These are phyloP conservation scores for Mortierella sp. DNA, from an alignment of 371 early-diverging fungal genomes.

Conservation along the genomic window DNA sequence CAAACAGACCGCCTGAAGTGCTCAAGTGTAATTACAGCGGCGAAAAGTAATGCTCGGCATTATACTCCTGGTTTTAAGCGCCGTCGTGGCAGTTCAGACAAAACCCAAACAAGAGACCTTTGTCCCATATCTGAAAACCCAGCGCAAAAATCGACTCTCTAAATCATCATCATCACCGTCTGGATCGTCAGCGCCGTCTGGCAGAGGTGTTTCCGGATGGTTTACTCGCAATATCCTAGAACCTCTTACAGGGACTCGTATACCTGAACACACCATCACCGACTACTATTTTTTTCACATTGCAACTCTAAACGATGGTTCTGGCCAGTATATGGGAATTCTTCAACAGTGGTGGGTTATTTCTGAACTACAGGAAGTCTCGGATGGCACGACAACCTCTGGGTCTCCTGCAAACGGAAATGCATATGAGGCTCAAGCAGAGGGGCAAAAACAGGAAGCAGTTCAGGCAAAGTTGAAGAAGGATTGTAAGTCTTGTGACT, in stretches of 20 bases:
- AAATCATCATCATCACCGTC: not conserved
- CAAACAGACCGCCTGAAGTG: too few relatives aligned
- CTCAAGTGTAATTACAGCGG: too few relatives aligned
- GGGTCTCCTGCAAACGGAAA: not conserved
- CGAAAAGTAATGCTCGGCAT: constrained; percentile 28
- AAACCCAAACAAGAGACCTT: constrained; percentile 45
- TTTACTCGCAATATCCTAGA: constrained; percentile 42
- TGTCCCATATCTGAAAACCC: constrained; percentile 26
- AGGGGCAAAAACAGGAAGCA: constrained; percentile 30
- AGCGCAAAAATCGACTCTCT: constrained; percentile 20
- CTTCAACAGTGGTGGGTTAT: constrained; percentile 43
- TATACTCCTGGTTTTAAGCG: constrained; percentile 25
- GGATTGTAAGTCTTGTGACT: constrained; percentile 31
- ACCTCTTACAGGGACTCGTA: constrained; percentile 27
- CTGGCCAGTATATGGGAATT: constrained; percentile 37
- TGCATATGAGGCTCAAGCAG: constrained; percentile 12
- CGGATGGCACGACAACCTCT: not conserved
- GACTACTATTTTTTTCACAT: constrained; percentile 42
- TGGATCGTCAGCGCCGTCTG: not conserved
- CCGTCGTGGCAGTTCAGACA: constrained; percentile 43
- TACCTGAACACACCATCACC: constrained; percentile 41
- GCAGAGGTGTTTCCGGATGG: constrained; percentile 34
- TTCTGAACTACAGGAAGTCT: constrained; percentile 35
- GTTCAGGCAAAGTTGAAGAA: constrained; percentile 43
- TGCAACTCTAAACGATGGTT: constrained; percentile 35